Conservation (phyloP, 129 eudicot species). For the Arctium lappa region DNA sequence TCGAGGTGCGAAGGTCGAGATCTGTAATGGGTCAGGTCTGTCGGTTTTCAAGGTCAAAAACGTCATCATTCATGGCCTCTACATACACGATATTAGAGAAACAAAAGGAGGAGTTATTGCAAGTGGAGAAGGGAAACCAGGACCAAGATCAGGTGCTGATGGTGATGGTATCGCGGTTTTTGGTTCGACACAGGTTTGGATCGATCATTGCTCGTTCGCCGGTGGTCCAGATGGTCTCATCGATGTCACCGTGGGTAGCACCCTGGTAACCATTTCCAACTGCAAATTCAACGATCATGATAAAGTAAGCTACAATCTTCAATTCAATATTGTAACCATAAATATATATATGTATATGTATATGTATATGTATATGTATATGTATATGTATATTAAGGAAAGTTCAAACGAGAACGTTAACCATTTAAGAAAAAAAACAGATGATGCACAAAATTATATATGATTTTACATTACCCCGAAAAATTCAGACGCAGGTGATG, state of each 20-base stretch:
- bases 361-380: no score
- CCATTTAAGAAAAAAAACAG: no score
- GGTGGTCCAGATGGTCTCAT: conserved; percentile 57
- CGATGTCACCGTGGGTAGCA: conserved; percentile 62
- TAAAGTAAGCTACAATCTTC: conserved; percentile 28
- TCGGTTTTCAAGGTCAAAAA: conserved; percentile 42
- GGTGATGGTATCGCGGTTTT: conserved; percentile 56
- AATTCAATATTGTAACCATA: no score
- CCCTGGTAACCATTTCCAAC: conserved; percentile 67
- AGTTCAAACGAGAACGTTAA: no score
- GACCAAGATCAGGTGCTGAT: conserved; percentile 51
- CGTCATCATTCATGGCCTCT: conserved; percentile 61
- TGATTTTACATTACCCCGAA: no score
- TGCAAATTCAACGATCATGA: conserved; percentile 58
- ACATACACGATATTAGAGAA: conserved; percentile 43
- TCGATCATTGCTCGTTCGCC: conserved; percentile 61
- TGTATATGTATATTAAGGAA: no score
- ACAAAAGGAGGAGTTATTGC: conserved; percentile 52
- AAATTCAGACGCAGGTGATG: no score
- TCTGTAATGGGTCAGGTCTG: conserved; percentile 65
- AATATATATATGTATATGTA: no score
- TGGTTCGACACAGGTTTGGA: conserved; percentile 54
- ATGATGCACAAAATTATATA: no score
- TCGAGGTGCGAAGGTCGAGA: conserved; percentile 57
- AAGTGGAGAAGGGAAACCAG: conserved; percentile 35